Percentiles rank a stretch among this genome's conserved stretches.
phyloP scores from a whole-genome alignment of 176 grass and related monocot genomes.

The Thalia dealbata region DNA sequence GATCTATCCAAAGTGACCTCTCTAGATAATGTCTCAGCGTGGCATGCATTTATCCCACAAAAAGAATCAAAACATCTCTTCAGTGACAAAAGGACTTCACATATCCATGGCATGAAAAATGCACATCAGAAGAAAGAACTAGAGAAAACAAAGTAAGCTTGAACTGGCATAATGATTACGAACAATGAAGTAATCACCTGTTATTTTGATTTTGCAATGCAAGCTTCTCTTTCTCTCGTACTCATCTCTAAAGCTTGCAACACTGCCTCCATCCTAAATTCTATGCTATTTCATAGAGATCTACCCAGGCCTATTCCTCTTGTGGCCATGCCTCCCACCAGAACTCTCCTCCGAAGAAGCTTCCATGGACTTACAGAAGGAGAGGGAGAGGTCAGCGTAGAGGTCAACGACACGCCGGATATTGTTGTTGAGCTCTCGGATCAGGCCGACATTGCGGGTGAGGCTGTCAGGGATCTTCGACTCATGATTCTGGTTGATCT shows the following conservation, averaged over 20 bases:
- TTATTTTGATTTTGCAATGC: background rate
- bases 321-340: constrained; percentile 5
- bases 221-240: background rate
- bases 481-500: constrained; percentile 64
- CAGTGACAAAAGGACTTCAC: background rate
- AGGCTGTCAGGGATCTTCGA: constrained; percentile 33
- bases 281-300: background rate
- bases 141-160: background rate
- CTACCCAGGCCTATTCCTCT: constrained; percentile 20
- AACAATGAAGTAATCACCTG: background rate
- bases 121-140: background rate
- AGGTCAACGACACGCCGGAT: constrained; percentile 39
- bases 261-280: background rate
- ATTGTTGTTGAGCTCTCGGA: constrained; percentile 58
- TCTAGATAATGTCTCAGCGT: no score
- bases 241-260: background rate
- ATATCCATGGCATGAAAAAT: background rate
- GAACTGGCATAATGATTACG: constrained; percentile 1
- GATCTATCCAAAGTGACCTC: no score
- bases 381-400: constrained; percentile 37
- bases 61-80: background rate
- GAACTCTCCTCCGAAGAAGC: background rate
- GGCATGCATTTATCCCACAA: no score
- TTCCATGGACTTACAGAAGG: constrained; percentile 24
- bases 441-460: constrained; percentile 39